Percentiles rank a stretch among this genome's conserved stretches.
phyloP scores from a whole-genome alignment of 371 early-diverging fungal species.

The Enteropsectra breve region DNA sequence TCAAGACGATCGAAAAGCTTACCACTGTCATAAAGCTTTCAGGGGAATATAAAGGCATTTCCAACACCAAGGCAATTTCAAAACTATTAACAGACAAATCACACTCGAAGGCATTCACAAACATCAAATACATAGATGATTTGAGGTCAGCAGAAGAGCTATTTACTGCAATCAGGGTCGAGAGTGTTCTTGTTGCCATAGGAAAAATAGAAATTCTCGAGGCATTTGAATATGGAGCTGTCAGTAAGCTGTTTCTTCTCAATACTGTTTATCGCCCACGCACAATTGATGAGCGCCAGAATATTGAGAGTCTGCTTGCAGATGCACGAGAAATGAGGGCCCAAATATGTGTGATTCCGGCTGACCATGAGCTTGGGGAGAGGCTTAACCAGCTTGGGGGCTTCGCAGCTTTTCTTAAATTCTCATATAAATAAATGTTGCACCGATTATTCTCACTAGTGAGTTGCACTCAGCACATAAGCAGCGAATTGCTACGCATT shows the following conservation, averaged over 20 bases:
- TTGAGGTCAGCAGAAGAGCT: conserved; percentile 45
- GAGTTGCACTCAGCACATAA: too few relatives aligned
- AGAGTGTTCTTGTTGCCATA: conserved; percentile 19
- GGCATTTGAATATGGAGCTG: conserved; percentile 55
- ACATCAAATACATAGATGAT: conserved; percentile 50
- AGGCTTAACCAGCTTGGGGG: conserved; percentile 54
- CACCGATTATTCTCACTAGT: too few relatives aligned
- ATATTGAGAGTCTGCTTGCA: conserved; percentile 38
- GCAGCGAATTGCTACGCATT: too few relatives aligned
- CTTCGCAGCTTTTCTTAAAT: conserved; percentile 44
- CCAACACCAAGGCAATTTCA: conserved; percentile 43
- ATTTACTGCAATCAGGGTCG: conserved; percentile 31
- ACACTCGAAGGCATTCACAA: conserved; percentile 27
- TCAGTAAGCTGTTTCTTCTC: conserved; percentile 51
- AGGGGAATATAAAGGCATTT: conserved; percentile 32
- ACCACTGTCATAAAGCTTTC: conserved; percentile 36
- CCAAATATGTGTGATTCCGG: conserved; percentile 53
- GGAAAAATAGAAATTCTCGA: conserved; percentile 51
- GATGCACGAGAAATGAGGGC: conserved; percentile 36
- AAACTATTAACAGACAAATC: conserved; percentile 37
- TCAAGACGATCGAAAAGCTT: conserved; percentile 10
- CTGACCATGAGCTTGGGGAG: conserved; percentile 48
- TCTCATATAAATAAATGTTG: conserved; percentile 44
- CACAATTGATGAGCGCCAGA: conserved; percentile 42
- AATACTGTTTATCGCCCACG: conserved; percentile 46